These are phyloP conservation scores for Tulasnella sp. DNA, from an alignment of 768 basidiomycete genomes.

Conservation along the genomic window DNA sequence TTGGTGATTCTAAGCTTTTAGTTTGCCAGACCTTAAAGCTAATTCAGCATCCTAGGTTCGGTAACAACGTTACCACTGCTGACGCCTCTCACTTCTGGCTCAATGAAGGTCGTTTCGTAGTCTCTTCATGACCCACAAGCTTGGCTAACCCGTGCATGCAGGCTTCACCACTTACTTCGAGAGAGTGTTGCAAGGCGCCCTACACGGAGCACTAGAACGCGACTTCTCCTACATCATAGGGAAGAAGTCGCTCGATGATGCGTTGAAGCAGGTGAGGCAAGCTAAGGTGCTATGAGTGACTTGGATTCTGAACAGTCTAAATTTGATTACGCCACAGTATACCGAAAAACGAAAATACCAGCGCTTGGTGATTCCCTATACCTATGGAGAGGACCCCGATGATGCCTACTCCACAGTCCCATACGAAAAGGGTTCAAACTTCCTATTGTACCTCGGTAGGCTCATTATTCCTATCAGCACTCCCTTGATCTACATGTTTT, in stretches of 20 bases:
- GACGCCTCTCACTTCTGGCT: conserved; percentile 77
- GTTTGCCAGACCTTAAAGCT: no score
- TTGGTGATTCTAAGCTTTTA: conserved; percentile 34
- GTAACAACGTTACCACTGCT: conserved; percentile 76
- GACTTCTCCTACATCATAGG: conserved; percentile 76
- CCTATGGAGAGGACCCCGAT: conserved; percentile 27
- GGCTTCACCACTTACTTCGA: conserved; percentile 92
- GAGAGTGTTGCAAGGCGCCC: conserved; percentile 55
- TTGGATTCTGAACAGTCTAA: neutral
- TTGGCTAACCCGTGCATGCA: neutral
- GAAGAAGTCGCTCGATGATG: conserved; percentile 55
- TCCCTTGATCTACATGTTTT: neutral
- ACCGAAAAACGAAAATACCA: conserved; percentile 58
- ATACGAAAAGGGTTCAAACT: conserved; percentile 84
- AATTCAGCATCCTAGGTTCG: conserved; percentile 35
- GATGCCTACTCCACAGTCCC: conserved; percentile 39
- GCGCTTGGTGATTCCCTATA: conserved; percentile 64
- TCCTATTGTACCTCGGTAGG: conserved; percentile 72
- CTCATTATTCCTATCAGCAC: neutral
- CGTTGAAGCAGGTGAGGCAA: conserved; percentile 34
- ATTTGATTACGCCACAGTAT: conserved; percentile 29
- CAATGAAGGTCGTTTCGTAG: conserved; percentile 43
- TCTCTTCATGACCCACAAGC: neutral
- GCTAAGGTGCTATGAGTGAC: neutral
- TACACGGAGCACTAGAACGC: conserved; percentile 64